A percentile compares a stretch with the other conserved stretches of the same genome.
Evolutionary conservation across 1,284 basidiomycete genomes (phyloP).

Genomic region (Boletus mariae): DNA sequence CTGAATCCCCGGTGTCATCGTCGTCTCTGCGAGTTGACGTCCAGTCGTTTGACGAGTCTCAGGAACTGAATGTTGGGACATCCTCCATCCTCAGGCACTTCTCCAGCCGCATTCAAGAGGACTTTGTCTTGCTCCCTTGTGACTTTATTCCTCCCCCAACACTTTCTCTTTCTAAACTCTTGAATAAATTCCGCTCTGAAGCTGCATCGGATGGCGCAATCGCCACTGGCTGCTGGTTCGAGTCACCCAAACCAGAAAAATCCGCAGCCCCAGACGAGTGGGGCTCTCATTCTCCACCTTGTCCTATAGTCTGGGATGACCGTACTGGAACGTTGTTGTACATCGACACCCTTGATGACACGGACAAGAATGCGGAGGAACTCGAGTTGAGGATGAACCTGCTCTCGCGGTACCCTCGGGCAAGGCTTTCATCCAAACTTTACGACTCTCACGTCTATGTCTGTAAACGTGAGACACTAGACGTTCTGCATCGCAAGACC

Average conservation of each 20-base stretch:
- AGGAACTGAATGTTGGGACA: constrained; percentile 61
- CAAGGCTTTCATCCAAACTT: constrained; percentile 65
- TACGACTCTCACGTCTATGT: constrained; percentile 91
- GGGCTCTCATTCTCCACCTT: constrained; percentile 43
- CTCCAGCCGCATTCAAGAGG: constrained; percentile 64
- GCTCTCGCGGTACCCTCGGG: constrained; percentile 70
- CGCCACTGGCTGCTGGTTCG: constrained; percentile 78
- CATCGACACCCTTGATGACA: constrained; percentile 62
- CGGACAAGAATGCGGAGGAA: constrained; percentile 67
- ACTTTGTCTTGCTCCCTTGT: constrained; percentile 90
- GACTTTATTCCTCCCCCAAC: constrained; percentile 81
- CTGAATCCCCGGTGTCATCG: constrained; percentile 52
- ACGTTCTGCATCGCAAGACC: constrained; percentile 63
- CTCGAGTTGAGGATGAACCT: constrained; percentile 71
- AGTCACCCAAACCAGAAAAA: constrained; percentile 53
- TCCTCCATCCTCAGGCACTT: constrained; percentile 70
- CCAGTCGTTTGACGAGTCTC: constrained; percentile 71
- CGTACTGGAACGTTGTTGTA: constrained; percentile 65
- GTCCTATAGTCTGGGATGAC: constrained; percentile 65
- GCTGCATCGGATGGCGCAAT: constrained; percentile 62
- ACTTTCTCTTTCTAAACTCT: constrained; percentile 64
- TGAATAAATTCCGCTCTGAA: constrained; percentile 82
- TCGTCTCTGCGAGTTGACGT: constrained; percentile 68
- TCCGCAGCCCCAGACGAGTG: constrained; percentile 59
- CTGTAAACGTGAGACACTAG: constrained; percentile 73